phyloP scores from a whole-genome alignment of 2,329 filamentous ascomycete species.

The Alternaria hordeiaustralica region DNA sequence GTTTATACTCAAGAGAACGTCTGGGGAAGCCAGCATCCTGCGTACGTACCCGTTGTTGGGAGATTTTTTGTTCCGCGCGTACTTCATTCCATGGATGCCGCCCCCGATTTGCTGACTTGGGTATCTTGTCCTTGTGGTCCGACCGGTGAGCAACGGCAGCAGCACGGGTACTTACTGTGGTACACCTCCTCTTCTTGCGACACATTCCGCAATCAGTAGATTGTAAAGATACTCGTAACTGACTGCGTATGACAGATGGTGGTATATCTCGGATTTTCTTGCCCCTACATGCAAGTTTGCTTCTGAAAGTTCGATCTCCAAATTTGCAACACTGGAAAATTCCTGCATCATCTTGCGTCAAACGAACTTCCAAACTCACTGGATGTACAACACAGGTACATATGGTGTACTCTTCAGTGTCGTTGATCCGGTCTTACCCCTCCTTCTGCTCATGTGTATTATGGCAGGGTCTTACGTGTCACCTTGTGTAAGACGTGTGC shows the following conservation, averaged over 20 bases:
- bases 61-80: background rate
- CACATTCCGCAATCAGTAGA: background rate
- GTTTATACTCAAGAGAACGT: background rate
- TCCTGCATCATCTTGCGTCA: background rate
- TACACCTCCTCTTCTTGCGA: background rate
- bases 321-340: background rate
- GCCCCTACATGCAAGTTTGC: background rate
- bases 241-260: background rate
- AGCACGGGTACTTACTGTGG: background rate
- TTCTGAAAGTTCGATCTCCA: background rate
- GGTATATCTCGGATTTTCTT: background rate
- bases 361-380: background rate
- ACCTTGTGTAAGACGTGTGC: background rate
- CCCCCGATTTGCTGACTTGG: background rate
- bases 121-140: background rate
- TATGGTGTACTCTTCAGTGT: background rate
- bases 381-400: background rate
- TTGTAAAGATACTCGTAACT: background rate
- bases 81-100: background rate
- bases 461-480: background rate
- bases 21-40: background rate
- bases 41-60: background rate
- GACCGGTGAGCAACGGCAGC: background rate
- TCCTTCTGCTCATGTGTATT: background rate
- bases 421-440: background rate